Percentiles rank a stretch among this genome's conserved stretches.
These are phyloP conservation scores for Beauveria sp. DNA, from an alignment of 2,329 filamentous ascomycete species.

Conservation along the genomic window DNA sequence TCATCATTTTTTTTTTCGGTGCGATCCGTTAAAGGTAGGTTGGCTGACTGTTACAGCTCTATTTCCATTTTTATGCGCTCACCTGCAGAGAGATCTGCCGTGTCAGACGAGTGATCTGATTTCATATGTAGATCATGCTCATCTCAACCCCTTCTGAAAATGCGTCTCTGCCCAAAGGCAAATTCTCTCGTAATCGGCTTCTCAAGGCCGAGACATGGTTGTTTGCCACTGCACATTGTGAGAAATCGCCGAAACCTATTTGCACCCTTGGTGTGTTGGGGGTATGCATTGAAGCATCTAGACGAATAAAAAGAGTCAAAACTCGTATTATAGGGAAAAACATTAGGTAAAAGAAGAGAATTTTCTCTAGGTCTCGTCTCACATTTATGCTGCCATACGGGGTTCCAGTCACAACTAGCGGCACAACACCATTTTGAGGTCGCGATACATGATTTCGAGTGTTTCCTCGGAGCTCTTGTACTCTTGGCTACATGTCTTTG, in stretches of 20 bases:
- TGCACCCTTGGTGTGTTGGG: no score
- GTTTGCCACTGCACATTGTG: neutral
- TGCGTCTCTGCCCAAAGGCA: neutral
- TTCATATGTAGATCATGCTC: no score
- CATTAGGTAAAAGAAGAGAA: fast-evolving
- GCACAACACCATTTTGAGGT: neutral
- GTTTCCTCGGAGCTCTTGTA: no score
- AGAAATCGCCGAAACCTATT: neutral
- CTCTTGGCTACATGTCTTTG: no score
- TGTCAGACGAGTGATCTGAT: no score
- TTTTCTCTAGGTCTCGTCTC: neutral
- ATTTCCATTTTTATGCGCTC: no score
- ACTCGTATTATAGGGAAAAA: neutral
- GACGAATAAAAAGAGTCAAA: no score
- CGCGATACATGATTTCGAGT: neutral
- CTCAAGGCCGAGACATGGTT: neutral
- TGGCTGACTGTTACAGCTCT: no score
- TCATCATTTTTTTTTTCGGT: no score
- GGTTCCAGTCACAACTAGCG: neutral
- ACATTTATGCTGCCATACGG: neutral
- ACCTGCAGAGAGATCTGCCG: no score
- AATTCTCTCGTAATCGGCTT: neutral
- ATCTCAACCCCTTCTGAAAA: neutral
- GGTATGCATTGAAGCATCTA: no score
- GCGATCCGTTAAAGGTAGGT: no score